Conservation (phyloP, 2,329 filamentous ascomycete species). For the Pezicula radicicola region DNA sequence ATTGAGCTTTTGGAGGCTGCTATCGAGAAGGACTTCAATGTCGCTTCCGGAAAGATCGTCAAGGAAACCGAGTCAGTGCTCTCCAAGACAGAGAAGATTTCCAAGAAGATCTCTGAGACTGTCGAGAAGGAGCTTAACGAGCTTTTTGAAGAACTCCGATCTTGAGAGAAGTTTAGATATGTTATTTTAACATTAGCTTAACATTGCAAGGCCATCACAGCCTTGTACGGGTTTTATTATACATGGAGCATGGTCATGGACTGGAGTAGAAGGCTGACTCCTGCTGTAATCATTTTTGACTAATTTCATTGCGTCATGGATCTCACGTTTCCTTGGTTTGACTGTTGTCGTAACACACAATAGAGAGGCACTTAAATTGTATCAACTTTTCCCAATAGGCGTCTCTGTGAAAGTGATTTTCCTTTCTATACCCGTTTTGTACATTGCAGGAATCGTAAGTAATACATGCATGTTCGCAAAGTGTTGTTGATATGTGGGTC, state of each 20-base stretch:
- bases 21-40: slow-evolving; percentile 53
- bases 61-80: slow-evolving; percentile 50
- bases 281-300: slow-evolving; percentile 26
- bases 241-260: slow-evolving; percentile 25
- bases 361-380: slow-evolving; percentile 17
- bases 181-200: background rate
- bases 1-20: slow-evolving; percentile 60
- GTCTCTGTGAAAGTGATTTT: background rate
- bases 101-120: slow-evolving; percentile 60
- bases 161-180: slow-evolving; percentile 13
- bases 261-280: slow-evolving; percentile 24
- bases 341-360: slow-evolving; percentile 13
- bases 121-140: slow-evolving; percentile 60
- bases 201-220: slow-evolving; percentile 1
- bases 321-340: slow-evolving; percentile 6
- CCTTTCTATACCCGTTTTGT: too few relatives aligned
- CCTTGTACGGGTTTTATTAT: slow-evolving; percentile 15
- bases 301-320: slow-evolving; percentile 22
- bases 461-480: background rate
- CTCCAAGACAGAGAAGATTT: slow-evolving; percentile 57
- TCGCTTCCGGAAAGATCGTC: slow-evolving; percentile 54
- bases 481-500: background rate
- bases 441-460: background rate
- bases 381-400: background rate
- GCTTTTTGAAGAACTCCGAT: slow-evolving; percentile 49